Evolutionary conservation across 257 asterid species (phyloP), one percentile per base, ranked within the genome.

Genomic region (Penstemon davidsonii): DNA sequence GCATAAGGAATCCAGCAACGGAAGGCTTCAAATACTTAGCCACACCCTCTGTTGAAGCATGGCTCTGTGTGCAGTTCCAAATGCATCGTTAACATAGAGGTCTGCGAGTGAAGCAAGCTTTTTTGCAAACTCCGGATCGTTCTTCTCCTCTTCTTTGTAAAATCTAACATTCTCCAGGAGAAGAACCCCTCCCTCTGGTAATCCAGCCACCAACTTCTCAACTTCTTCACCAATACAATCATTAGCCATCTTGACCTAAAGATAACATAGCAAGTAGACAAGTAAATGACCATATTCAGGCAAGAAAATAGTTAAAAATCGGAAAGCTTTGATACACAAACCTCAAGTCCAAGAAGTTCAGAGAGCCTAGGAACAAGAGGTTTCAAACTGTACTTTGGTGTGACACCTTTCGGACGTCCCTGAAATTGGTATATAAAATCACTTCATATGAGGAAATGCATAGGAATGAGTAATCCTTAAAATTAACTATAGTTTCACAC

Each of bases 361-460:
- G 96, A 88, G 46, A 90, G 84, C 71, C 97, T 80, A 50, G 94
- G 95, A 62, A 88, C 85, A 62, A 90, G 96, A 61, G 96, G 97
- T 89, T 88, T 88, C 90, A 90, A 85, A 80, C 96, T 90, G 88
- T 81, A 90, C 73, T 90, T 90, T n/a, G 97, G 97, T 7, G 96
- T 88, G 69, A 88, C 95, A 15, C 97, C 97, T 76, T 88, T 91
- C 7, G 97, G 97, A 47, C 96, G 91, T 39, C 96, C 97, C 97
- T 91, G 86, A 69, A 69, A 75, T 66, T 50, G 60, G 55, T 42
- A 11, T 19, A 19, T 38, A 37, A 43, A 9, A 46, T 55, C 43
- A 53, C 15, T 65, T 67, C 52, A 12, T 18, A 38, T 12, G 36
- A 25, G 33, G 33, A 25, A 25, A 25, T 25, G 33, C 33, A 25